A percentile compares a stretch with the other conserved stretches of the same genome.
phyloP scores from a whole-genome alignment of 192 early-diverging fungal genomes.

The Chytriomyces sp. region DNA sequence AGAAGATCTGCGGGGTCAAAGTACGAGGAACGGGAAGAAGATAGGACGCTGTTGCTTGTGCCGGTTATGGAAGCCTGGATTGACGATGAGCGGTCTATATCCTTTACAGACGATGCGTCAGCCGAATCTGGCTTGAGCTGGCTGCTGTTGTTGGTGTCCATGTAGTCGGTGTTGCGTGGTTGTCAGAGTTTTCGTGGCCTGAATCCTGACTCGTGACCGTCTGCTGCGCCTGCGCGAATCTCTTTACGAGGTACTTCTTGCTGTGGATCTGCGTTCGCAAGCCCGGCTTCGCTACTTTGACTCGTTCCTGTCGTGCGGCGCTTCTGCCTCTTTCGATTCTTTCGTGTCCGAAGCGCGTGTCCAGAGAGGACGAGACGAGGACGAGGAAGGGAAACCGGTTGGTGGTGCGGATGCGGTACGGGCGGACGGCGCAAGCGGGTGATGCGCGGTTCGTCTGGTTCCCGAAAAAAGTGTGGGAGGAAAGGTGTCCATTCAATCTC shows the following conservation, averaged over 20 bases:
- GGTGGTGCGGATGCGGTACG: no score
- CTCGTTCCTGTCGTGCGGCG: neutral
- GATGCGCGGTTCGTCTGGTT: no score
- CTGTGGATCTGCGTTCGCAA: neutral
- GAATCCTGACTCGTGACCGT: neutral
- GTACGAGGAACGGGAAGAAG: neutral
- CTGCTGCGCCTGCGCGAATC: neutral
- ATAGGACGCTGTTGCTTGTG: neutral
- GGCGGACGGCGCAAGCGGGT: no score
- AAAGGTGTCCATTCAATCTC: no score
- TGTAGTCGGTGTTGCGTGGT: no score
- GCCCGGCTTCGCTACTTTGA: neutral
- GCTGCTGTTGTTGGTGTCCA: neutral
- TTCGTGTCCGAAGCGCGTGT: neutral
- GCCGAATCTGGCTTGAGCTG: neutral
- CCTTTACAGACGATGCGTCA: neutral
- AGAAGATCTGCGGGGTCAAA: conserved; percentile 15
- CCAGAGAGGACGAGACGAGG: no score
- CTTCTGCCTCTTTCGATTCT: neutral
- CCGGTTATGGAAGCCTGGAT: neutral
- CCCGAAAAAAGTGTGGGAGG: no score
- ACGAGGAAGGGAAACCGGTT: no score
- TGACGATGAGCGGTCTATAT: neutral
- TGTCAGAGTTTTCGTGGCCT: neutral
- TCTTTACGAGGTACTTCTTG: neutral